Percentiles rank a stretch among this genome's conserved stretches.
Conservation (phyloP, 495 filamentous ascomycete species). For the Cercophora sp. region DNA sequence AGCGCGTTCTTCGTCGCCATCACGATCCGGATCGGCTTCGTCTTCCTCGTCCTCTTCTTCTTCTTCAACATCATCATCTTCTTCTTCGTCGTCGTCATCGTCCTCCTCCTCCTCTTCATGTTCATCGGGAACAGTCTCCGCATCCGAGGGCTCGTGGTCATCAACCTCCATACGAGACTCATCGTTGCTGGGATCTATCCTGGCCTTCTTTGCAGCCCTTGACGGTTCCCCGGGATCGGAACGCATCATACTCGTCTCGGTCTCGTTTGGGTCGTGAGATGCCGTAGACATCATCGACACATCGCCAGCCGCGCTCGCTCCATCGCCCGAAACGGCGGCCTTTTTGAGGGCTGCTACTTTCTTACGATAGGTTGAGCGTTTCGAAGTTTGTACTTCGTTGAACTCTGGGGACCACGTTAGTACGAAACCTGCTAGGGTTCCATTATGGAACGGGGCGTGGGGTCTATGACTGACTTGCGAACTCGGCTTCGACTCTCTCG, state of each 20-base stretch:
- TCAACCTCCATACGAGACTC: constrained; percentile 35
- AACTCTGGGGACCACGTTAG: constrained; percentile 36
- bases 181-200: constrained; percentile 25
- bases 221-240: constrained; percentile 10
- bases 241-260: not conserved
- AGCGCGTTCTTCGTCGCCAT: constrained; percentile 37
- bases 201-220: constrained; percentile 38
- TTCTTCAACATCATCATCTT: constrained; percentile 42
- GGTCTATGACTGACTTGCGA: constrained; percentile 44
- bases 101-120: constrained; percentile 53
- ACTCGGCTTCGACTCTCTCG: constrained; percentile 57
- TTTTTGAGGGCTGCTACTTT: constrained; percentile 45
- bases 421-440: not conserved
- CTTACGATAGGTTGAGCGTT: constrained; percentile 48
- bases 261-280: constrained; percentile 15
- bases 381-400: constrained; percentile 48
- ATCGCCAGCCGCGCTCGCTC: constrained; percentile 15
- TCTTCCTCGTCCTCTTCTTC: constrained; percentile 40
- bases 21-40: too few species aligned
- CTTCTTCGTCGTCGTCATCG: constrained; percentile 51
- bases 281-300: constrained; percentile 35
- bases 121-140: constrained; percentile 50
- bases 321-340: constrained; percentile 16
- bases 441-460: not conserved
- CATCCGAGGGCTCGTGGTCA: constrained; percentile 39